Evolutionary conservation across 306 rosid genomes (phyloP), one percentile per base, ranked within the genome.

Genomic region (Rosa persica): DNA sequence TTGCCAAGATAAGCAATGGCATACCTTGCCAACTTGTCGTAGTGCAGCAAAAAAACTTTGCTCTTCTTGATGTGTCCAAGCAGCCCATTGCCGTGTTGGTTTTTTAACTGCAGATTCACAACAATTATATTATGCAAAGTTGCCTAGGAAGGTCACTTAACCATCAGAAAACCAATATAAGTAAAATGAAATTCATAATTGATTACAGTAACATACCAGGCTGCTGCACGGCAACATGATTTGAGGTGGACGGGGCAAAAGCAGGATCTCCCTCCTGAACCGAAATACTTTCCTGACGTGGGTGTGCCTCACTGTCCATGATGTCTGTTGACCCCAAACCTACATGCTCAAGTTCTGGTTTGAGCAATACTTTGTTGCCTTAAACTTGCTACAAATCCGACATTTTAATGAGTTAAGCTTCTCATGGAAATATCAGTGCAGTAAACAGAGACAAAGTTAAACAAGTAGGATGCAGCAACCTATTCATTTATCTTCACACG

Each of bases 1-100:
- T 74, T 22, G 6, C 58, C 77, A 75, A 5, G 57, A 70, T 47
- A 69, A 44, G 22, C 55, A 72, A 42, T 61, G 77, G 64, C 72
- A 25, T 83, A 81, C 98, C 91, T 95, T 95, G 85, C 98, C 98
- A 74, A 95, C 98, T 85, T 92, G 98, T 70, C 98, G 91, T 64
- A 95, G 83, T 1, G 98, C 98, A 27, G 93, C 87, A 83, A 95
- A 95, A 93, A 95, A 95, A 81, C 95, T 92, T 90, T 95, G 98
- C 87, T 95, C 98, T 84, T 95, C 98, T 88, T 92, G 89, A 64
- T 94, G 98, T 55, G 98, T 95, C 98, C 98, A 95, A 73, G 98
- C 98, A 88, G 98, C 98, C 98, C 98, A 95, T 81, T 95, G 98
- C 64, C 98, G 83, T 4, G 98, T 92, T 65, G 97, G 95, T 85